A percentile compares a stretch with the other conserved stretches of the same genome.
Evolutionary conservation across 2,329 filamentous ascomycete species (phyloP).

Genomic region (Neodidymelliopsis sp.): DNA sequence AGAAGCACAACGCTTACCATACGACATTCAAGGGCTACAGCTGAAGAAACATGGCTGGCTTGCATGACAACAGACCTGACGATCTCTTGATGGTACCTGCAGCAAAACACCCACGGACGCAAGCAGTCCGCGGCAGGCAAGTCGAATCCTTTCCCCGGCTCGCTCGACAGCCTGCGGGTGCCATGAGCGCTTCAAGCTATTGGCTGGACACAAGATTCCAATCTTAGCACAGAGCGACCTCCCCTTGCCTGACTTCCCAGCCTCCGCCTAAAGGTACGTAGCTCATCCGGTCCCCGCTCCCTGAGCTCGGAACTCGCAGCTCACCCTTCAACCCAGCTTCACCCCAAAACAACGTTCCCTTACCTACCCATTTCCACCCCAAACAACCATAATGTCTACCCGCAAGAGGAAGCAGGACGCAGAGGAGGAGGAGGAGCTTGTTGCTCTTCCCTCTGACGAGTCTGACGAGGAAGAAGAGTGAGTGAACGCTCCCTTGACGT

Average conservation of each 20-base stretch:
- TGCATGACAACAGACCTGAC: constrained; percentile 7
- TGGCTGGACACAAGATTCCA: constrained; percentile 33
- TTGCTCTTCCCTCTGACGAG: constrained; percentile 53
- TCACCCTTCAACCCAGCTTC: constrained; percentile 28
- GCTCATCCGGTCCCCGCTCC: constrained; percentile 41
- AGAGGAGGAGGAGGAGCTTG: constrained; percentile 54
- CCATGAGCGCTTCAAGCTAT: constrained; percentile 29
- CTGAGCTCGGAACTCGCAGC: constrained; percentile 23
- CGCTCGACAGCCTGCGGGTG: constrained; percentile 26
- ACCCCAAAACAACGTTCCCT: constrained; percentile 22
- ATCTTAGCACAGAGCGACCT: constrained; percentile 35
- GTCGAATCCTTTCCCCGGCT: constrained; percentile 14
- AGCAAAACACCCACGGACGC: constrained; percentile 23
- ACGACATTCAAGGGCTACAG: no score
- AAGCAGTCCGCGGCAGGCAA: constrained; percentile 13
- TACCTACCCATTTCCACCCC: constrained; percentile 6
- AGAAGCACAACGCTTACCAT: no score
- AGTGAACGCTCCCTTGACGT: constrained; percentile 49
- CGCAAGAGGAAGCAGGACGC: constrained; percentile 55
- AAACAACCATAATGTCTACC: constrained; percentile 49
- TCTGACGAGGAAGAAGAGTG: constrained; percentile 55
- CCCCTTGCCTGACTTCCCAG: constrained; percentile 42
- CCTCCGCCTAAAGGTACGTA: constrained; percentile 38
- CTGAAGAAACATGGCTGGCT: constrained; percentile 1
- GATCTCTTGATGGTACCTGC: constrained; percentile 32